Evolutionary conservation across 129 eudicot genomes (phyloP), one percentile per base, ranked within the genome.

Genomic region (Arctium minus): DNA sequence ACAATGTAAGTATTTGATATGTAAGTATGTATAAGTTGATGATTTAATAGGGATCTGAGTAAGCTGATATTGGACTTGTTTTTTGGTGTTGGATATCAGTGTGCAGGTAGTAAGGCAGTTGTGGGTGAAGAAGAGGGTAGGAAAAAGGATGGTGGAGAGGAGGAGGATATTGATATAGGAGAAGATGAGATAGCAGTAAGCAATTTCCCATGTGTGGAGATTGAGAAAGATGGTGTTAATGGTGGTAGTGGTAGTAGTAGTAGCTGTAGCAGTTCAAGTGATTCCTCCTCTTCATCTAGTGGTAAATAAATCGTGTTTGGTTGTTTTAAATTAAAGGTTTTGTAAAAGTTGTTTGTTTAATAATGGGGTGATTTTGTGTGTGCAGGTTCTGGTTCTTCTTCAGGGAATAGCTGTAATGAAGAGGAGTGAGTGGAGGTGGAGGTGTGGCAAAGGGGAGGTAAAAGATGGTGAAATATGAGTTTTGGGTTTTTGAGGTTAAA

Each of bases 161-260:
- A 91, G 36, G 94, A 91, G 80, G 88, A 90, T 80, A 83, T 92
- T 60, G 92, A 92, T 65, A 90, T 92, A 56, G 97, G 94, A 10
- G 94, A 90, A 65, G 92, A 89, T 39, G 90, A 81, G 73, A 89
- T 90, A 11, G 71, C 38, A 17, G 37, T 76, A 22, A 73, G 36
- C 46, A 76, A 82, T 44, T 86, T 77, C 60, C 90, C 90, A 18
- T 81, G 84, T 6, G 42, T 89, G 3, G 87, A 86, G 87, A 92
- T 92, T 8, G 92, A 89, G 33, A 92, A 85, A 71, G 93, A 91
- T 82, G 64, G 32, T 79, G 83, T 67, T 18, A 77, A 48, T 74
- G 76, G 33, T 60, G 46, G 79, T 29, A 84, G 90, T 65, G 82
- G 89, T 74, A 73, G 33, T 60, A 64, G 79, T 29, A 84, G 90